Evolutionary conservation across 2,329 filamentous ascomycete genomes (phyloP), one percentile per base, ranked within the genome.

Genomic region (Teratosphaeria epicoccoides): DNA sequence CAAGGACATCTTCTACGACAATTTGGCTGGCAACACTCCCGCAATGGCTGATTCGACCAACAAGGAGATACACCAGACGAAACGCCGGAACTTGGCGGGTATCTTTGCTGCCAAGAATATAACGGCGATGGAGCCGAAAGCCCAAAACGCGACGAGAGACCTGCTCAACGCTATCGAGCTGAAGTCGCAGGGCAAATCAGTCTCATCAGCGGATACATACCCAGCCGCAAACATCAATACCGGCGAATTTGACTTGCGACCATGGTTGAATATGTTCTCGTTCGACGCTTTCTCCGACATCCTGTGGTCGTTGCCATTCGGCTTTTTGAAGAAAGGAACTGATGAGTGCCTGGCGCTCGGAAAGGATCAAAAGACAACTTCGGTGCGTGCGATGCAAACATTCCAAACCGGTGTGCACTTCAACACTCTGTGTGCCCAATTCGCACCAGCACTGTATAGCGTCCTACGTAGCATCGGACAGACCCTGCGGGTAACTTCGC

Each of bases 341-440:
- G 70, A 70, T 24, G 50, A 55, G 0, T 55, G 64, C 24, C 60
- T 54, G 1, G 61, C 61, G 4, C 55, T 65, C 25, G 50, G 47
- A 4, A 58, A 55, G 9, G 60, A 67, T 33, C 78, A 77, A 10
- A 67, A 67, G 0, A 69, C 69, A 73, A 75, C 54, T 73, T 76
- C n/a, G 70, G 75, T 49, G 73, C 2, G 67, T 70, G 17, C 74
- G 73, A 40, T 40, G 33, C 33, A 40, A 9, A 40, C 33, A 17
- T 40, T 40, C 4, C n/a, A 75, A 50, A 75, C 76, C 0, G 64
- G 71, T 0, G 66, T 79, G 1, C 63, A 76, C 20, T 80, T 75
- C 74, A 44, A 37, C 17, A 40, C 33, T 7, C 5, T 40, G n/a
- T 40, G 33, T 20, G 33, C 33, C 33, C 33, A 40, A 7, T 40